phyloP scores from a whole-genome alignment of 2,329 filamentous ascomycete genomes.

The Didymella lethalis region DNA sequence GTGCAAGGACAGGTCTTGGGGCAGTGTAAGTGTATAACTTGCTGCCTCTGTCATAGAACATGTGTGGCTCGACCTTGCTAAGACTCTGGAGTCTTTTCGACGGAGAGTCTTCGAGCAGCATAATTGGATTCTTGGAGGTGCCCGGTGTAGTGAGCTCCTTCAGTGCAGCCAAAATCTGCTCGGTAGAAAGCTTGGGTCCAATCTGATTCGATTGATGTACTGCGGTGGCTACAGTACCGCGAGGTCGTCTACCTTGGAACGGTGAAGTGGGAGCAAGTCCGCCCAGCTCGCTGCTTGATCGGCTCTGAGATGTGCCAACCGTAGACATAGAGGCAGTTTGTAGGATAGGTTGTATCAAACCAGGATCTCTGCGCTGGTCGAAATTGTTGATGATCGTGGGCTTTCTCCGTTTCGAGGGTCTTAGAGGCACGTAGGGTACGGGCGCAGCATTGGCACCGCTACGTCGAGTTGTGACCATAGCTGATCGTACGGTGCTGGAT shows the following conservation, averaged over 20 bases:
- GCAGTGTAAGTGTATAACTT: conserved; percentile 21
- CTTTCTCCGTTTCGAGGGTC: neutral
- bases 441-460: conserved; percentile 15
- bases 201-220: neutral
- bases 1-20: conserved; percentile 12
- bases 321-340: neutral
- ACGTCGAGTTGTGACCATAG: conserved; percentile 24
- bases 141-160: conserved; percentile 15
- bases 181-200: neutral
- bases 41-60: conserved; percentile 22
- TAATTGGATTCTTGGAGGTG: conserved; percentile 36
- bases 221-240: neutral
- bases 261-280: conserved; percentile 27
- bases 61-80: conserved; percentile 18
- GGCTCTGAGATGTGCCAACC: neutral
- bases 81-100: conserved; percentile 5
- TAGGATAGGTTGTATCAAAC: neutral
- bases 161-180: neutral
- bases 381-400: neutral
- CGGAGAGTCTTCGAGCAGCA: conserved; percentile 29
- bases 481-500: neutral
- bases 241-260: neutral
- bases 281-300: neutral
- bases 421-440: neutral
- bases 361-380: neutral